Percentiles rank a stretch among this genome's conserved stretches.
phyloP scores from a whole-genome alignment of 176 grass and related monocot species.

The Sorghum bicolor region DNA sequence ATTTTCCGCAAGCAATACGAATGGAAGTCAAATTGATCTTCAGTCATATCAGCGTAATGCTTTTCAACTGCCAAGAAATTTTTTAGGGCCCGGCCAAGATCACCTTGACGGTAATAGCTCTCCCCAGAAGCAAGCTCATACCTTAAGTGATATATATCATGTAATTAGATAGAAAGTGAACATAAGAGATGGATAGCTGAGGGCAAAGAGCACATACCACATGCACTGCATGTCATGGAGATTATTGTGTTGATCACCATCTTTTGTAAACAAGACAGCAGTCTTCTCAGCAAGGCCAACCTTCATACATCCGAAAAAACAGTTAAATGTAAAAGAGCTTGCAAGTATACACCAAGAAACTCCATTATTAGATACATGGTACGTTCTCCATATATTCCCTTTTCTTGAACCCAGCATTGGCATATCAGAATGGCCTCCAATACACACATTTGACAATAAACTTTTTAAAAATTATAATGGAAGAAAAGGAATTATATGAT shows the following conservation, averaged over 20 bases:
- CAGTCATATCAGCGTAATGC: constrained; percentile 92
- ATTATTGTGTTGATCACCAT: constrained; percentile 98
- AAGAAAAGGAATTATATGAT: neutral
- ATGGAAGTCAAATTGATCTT: constrained; percentile 99
- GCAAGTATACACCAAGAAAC: neutral
- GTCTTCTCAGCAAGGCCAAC: constrained; percentile 90
- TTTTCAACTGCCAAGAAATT: constrained; percentile 97
- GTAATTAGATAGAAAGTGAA: constrained; percentile 13
- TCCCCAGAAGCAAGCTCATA: constrained; percentile 98
- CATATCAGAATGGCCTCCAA: neutral
- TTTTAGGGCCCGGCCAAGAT: constrained; percentile 89
- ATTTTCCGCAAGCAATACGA: constrained; percentile 99
- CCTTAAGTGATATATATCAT: constrained; percentile 51
- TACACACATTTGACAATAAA: neutral
- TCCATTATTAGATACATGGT: neutral
- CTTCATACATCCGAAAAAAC: constrained; percentile 46
- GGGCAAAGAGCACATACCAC: constrained; percentile 48
- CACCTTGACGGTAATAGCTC: constrained; percentile 93
- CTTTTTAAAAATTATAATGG: neutral
- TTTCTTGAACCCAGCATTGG: neutral
- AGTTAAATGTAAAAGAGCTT: neutral
- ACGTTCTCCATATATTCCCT: neutral
- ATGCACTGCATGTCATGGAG: constrained; percentile 99
- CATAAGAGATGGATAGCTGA: constrained; percentile 2
- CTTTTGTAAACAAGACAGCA: constrained; percentile 98